Base-by-base conservation (phyloP, 805 yeast genomes). In the Starmerella riodocensis region DNA sequence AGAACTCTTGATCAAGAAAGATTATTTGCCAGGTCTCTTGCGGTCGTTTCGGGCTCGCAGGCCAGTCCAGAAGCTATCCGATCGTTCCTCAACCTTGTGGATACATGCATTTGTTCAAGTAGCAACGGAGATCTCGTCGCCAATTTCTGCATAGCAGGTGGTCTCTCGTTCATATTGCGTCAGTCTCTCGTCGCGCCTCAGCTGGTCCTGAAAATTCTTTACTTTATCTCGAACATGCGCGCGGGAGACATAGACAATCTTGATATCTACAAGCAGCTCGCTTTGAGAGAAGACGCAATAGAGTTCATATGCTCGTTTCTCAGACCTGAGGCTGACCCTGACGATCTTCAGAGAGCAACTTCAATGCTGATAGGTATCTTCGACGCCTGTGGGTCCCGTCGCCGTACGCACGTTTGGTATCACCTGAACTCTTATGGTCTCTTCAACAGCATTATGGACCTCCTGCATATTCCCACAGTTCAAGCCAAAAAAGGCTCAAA, bases 131-230 rank as follows among this genome's bases (percentile, higher is more conserved):
- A 45, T 16, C 29, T 45, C 3, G 34, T 38, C 25, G 40, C 41
- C 2, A 46, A 42, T 23, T 52, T 52, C 32, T 43, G 53, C 32
- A 42, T 52, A 13, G 51, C 52, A 12, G 53, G 50, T 16, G 55
- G 55, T 4, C 41, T 52, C 8, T 36, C 43, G 6, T 38, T 50
- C 19, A 41, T 48, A 6, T 39, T 50, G 5, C 34, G 43, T 8
- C 47, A 48, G 17, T 26, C 47, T 2, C 11, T n/a, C n/a, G 24
- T 32, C 18, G 31, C 24, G 7, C 34, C 44, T 3, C 28, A 42
- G 2, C 8, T 6, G 7, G 41, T 42, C 3, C 34, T 47, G 28
- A 30, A 36, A 1, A 26, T 47, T 5, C 20, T 47, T 23, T 27
- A 35, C 21, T 36, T 29, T 11, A 41, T 47, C 32, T 16, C 39